These are phyloP conservation scores for Xylaria scruposa DNA, from an alignment of 495 filamentous ascomycete genomes.

Conservation along the genomic window DNA sequence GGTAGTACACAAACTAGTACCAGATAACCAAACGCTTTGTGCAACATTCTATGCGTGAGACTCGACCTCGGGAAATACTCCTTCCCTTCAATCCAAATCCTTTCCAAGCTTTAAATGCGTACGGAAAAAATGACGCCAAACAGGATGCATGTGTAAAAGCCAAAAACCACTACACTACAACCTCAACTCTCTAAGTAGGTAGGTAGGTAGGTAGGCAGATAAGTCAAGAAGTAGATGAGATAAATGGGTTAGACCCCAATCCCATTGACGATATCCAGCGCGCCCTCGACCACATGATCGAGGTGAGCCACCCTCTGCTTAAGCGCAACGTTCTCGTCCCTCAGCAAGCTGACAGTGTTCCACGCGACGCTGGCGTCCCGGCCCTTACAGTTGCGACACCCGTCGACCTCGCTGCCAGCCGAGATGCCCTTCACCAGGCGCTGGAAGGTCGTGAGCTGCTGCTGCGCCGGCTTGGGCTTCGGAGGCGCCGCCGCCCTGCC, in stretches of 20 bases:
- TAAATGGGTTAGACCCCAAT: conserved; percentile 38
- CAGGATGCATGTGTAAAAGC: neutral
- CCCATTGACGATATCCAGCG: conserved; percentile 67
- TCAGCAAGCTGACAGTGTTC: conserved; percentile 71
- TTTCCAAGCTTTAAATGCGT: neutral
- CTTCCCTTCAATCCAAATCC: neutral
- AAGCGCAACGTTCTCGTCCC: conserved; percentile 74
- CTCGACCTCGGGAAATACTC: neutral
- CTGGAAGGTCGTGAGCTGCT: conserved; percentile 56
- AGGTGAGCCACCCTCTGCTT: conserved; percentile 71
- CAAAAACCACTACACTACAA: neutral
- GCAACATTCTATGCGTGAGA: neutral
- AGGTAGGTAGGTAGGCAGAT: too few relatives aligned
- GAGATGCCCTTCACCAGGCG: conserved; percentile 58
- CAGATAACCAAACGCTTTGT: neutral
- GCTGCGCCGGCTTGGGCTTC: conserved; percentile 33
- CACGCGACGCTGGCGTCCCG: conserved; percentile 70
- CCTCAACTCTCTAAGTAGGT: neutral
- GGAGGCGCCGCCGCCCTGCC: neutral
- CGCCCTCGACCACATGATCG: conserved; percentile 73
- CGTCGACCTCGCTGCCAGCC: conserved; percentile 40
- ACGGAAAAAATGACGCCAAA: neutral
- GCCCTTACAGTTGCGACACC: conserved; percentile 67
- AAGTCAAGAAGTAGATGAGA: too few relatives aligned
- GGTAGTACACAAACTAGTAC: neutral